A percentile compares a stretch with the other conserved stretches of the same genome.
phyloP scores from a whole-genome alignment of 805 yeast genomes.

The Peterozyma toletana region DNA sequence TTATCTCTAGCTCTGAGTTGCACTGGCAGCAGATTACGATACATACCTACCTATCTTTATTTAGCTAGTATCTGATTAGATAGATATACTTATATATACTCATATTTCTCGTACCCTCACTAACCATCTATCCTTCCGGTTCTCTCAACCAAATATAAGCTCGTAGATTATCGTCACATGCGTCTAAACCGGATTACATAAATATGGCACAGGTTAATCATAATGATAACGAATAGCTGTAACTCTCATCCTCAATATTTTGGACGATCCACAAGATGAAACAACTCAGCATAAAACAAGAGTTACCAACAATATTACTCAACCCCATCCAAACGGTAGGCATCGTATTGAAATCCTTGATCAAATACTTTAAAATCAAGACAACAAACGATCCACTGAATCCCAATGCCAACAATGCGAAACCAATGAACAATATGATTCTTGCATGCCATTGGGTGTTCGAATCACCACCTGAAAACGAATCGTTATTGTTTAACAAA shows the following conservation, averaged over 20 bases:
- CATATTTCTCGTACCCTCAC: too few relatives aligned
- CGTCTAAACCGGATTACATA: too few relatives aligned
- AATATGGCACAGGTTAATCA: constrained; percentile 18
- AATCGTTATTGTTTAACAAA: constrained; percentile 32
- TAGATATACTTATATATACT: too few relatives aligned
- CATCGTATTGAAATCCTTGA: constrained; percentile 64
- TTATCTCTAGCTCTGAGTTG: too few relatives aligned
- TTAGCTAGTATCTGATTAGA: too few relatives aligned
- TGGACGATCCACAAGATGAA: constrained; percentile 89
- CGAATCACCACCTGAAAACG: constrained; percentile 27
- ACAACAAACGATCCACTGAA: constrained; percentile 89
- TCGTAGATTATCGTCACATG: too few relatives aligned
- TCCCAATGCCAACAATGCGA: constrained; percentile 89
- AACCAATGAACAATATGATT: constrained; percentile 83
- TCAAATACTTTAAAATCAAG: constrained; percentile 72
- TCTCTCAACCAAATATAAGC: too few relatives aligned
- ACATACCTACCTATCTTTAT: too few relatives aligned
- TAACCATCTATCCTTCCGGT: too few relatives aligned
- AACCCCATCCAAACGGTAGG: constrained; percentile 95
- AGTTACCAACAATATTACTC: constrained; percentile 76
- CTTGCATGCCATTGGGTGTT: constrained; percentile 88
- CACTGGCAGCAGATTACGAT: too few relatives aligned
- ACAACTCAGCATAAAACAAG: constrained; percentile 81
- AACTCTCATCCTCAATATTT: constrained; percentile 85
- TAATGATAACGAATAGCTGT: constrained; percentile 82